These are phyloP conservation scores for Cenchrus purpureus DNA, from an alignment of 176 grass and related monocot genomes.

Conservation along the genomic window DNA sequence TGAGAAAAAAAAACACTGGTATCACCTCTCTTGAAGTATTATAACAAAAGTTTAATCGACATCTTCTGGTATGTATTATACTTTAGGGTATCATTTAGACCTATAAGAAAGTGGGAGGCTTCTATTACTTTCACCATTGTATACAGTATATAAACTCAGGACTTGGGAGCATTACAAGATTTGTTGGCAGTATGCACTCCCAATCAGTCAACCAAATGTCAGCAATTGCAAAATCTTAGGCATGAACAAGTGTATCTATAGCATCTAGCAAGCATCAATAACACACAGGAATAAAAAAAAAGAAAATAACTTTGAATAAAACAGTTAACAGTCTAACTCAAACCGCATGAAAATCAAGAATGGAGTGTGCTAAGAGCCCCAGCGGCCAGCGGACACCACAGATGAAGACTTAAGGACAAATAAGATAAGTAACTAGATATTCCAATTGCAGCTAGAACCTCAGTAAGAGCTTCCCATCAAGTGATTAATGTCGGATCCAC, in stretches of 20 bases:
- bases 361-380: neutral
- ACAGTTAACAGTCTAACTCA: neutral
- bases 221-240: neutral
- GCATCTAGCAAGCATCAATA: neutral
- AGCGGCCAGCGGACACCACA: neutral
- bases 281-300: neutral
- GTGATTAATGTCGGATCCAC: neutral
- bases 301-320: neutral
- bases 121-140: neutral
- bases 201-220: neutral
- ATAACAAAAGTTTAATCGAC: neutral
- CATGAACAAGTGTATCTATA: neutral
- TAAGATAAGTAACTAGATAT: neutral
- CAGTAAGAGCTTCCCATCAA: neutral
- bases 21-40: constrained; percentile 18
- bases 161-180: constrained; percentile 2
- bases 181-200: neutral
- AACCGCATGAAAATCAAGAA: neutral
- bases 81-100: neutral
- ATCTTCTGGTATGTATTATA: neutral
- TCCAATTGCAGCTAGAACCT: neutral
- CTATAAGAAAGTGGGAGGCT: constrained; percentile 5
- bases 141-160: neutral
- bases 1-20: neutral
- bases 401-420: neutral